These are phyloP conservation scores for Iris pallida DNA, from an alignment of 116 monocot genomes.

Conservation along the genomic window DNA sequence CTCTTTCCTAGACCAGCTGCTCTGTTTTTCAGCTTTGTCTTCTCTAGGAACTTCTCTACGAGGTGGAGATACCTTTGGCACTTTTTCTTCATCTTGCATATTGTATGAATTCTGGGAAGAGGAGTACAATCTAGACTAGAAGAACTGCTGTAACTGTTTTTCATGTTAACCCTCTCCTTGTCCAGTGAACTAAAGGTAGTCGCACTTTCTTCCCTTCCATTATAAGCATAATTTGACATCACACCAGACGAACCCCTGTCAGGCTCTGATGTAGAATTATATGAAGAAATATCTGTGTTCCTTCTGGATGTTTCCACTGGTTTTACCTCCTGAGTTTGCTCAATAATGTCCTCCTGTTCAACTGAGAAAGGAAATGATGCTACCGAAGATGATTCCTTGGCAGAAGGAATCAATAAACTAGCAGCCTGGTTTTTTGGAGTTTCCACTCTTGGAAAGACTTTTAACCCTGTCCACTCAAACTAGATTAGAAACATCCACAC, in stretches of 20 bases:
- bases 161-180: slow-evolving; percentile 38
- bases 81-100: slow-evolving; percentile 64
- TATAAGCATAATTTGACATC: slow-evolving; percentile 28
- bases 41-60: slow-evolving; percentile 55
- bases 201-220: slow-evolving; percentile 45
- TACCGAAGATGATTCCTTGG: slow-evolving; percentile 51
- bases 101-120: slow-evolving; percentile 31
- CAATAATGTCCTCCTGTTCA: slow-evolving; percentile 34
- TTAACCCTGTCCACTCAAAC: slow-evolving; percentile 54
- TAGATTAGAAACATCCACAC: background rate
- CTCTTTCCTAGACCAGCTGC: slow-evolving; percentile 43
- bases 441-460: slow-evolving; percentile 77
- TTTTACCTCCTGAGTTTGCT: slow-evolving; percentile 41
- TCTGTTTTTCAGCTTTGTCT: slow-evolving; percentile 58
- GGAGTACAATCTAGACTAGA: slow-evolving; percentile 21
- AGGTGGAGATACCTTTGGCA: slow-evolving; percentile 66
- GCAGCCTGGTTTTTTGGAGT: slow-evolving; percentile 56
- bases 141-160: slow-evolving; percentile 14
- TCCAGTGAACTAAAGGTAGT: slow-evolving; percentile 20
- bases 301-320: slow-evolving; percentile 27
- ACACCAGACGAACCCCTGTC: slow-evolving; percentile 32
- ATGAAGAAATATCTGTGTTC: slow-evolving; percentile 32
- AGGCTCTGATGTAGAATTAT: slow-evolving; percentile 32
- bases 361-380: slow-evolving; percentile 28
- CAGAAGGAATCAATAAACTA: slow-evolving; percentile 20